Evolutionary conservation across 2,329 filamentous ascomycete genomes (phyloP), one percentile per base, ranked within the genome.

Genomic region (Zymoseptoria pseudotritici): DNA sequence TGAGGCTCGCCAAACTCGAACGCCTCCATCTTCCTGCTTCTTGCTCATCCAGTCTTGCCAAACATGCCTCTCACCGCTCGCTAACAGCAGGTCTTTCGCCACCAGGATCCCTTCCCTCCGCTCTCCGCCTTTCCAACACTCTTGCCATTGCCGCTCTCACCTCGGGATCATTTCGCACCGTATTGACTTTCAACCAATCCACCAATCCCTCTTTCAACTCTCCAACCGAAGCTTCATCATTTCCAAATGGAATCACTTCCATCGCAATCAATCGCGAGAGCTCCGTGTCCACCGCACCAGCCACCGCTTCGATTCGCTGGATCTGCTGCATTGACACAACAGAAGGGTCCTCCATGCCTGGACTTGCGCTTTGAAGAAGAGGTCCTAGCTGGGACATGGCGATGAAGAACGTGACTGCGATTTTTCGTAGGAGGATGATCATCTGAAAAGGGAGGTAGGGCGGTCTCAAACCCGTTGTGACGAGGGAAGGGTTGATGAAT

Each of bases 391-490:
- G 91, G 5, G 86, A 86, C 60, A 96, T 83, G 55, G 90, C 92
- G 65, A 96, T 90, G 74, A 90, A 92, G 24, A 90, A 75, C 2
- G 91, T 92, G 56, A 97, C 78, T 17, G 86, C 85, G 21, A 90
- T 77, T 71, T 90, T 90, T 61, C 92, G 86, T 5, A 88, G 84
- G 6, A 97, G 82, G 13, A 82, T 77, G 59, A 97, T 82, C 66
- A 89, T 79, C 76, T 99, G 92, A 72, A 94, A 99, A 2, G 92
- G 93, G 3, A 97, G 81, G 65, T 88, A 89, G 3, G 87, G 83
- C 3, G 83, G 78, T 58, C 85, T 81, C 0, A 75, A 21, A 6
- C 71, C 65, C 19, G 75, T 78, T 57, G 67, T 75, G 8, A 65
- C 67, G 51, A 78, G 66, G n/a, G 78, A 73, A 42, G 80, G 82